Percentiles rank a stretch among this genome's conserved stretches.
Evolutionary conservation across 129 eudicot genomes (phyloP).

Genomic region (Cynara cardunculus): DNA sequence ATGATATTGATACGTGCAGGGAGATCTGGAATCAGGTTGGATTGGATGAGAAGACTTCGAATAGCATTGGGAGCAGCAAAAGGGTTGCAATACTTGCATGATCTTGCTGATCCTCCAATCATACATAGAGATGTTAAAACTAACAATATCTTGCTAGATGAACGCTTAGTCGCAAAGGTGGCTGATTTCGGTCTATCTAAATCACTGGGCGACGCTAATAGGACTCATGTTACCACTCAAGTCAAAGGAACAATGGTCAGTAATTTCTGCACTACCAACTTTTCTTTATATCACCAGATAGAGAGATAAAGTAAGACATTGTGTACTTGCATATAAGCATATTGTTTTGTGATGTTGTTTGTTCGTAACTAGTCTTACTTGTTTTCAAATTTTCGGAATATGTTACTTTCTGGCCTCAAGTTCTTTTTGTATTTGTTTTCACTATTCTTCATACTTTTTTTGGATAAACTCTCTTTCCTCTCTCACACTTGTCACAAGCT

Average conservation of each 20-base stretch:
- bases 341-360: too few species aligned
- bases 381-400: too few species aligned
- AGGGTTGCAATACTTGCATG: conserved; percentile 69
- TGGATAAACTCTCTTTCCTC: not conserved
- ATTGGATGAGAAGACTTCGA: conserved; percentile 58
- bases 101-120: conserved; percentile 68
- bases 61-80: conserved; percentile 65
- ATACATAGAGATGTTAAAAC: conserved; percentile 72
- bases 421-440: too few species aligned
- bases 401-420: too few species aligned
- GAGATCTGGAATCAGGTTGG: conserved; percentile 52
- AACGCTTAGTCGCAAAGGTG: conserved; percentile 57
- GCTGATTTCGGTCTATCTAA: conserved; percentile 73
- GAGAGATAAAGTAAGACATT: too few species aligned
- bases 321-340: too few species aligned
- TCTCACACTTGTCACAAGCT: not conserved
- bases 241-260: conserved; percentile 77
- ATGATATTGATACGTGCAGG: conserved; percentile 30
- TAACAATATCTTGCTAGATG: conserved; percentile 59
- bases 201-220: conserved; percentile 34
- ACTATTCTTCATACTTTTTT: not conserved
- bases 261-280: not conserved
- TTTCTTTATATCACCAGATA: not conserved
- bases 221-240: conserved; percentile 59
- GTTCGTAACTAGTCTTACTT: too few species aligned